Evolutionary conservation across 768 basidiomycete species (phyloP).

Genomic region (Suillus clintonianus): DNA sequence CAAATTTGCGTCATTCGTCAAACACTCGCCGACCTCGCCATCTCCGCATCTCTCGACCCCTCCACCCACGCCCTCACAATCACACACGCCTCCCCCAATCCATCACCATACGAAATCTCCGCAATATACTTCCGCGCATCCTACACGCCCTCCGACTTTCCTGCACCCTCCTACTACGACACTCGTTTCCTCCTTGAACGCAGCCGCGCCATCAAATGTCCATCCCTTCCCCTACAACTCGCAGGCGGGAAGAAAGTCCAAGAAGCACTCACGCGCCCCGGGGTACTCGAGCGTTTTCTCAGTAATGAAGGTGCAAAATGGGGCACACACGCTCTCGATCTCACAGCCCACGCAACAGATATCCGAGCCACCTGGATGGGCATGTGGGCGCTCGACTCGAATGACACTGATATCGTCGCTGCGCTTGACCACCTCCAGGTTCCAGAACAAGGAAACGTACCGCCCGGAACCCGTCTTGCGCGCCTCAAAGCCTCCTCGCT

Average conservation of each 20-base stretch:
- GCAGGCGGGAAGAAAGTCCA: conserved; percentile 97
- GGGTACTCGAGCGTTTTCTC: conserved; percentile 76
- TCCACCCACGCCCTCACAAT: conserved; percentile 45
- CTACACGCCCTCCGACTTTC: conserved; percentile 84
- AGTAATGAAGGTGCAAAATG: conserved; percentile 36
- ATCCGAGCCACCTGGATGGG: conserved; percentile 81
- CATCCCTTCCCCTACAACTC: conserved; percentile 87
- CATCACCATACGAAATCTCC: conserved; percentile 63
- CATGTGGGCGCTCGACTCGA: conserved; percentile 76
- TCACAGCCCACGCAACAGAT: conserved; percentile 35
- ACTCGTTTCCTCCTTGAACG: conserved; percentile 81
- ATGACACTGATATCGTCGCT: conserved; percentile 19
- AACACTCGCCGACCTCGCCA: conserved; percentile 69
- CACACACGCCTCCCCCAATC: conserved; percentile 3
- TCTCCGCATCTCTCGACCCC: conserved; percentile 56
- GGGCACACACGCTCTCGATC: conserved; percentile 36
- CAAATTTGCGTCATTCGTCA: conserved; percentile 73
- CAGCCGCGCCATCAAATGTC: conserved; percentile 90
- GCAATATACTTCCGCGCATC: conserved; percentile 90
- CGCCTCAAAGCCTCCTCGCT: conserved; percentile 46
- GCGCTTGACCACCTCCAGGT: conserved; percentile 2
- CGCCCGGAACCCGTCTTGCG: conserved; percentile 23
- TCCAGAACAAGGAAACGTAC: conserved; percentile 10
- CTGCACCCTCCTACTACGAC: conserved; percentile 60
- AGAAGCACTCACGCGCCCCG: conserved; percentile 75